Evolutionary conservation across 1,284 basidiomycete genomes (phyloP).

Genomic region (Ganoderma sp.): DNA sequence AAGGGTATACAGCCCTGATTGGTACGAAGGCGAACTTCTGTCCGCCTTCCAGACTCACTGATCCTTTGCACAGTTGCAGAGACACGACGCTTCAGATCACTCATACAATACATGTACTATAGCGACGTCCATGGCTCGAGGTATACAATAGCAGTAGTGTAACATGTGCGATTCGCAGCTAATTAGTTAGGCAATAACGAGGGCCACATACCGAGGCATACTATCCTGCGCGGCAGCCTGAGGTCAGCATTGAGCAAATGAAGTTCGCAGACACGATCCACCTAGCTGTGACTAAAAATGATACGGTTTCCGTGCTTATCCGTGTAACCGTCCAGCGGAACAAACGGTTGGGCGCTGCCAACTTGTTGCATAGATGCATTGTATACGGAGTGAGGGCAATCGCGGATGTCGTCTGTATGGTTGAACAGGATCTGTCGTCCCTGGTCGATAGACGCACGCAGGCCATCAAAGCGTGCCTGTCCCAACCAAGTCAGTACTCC

Average conservation of each 20-base stretch:
- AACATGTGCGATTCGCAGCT: neutral
- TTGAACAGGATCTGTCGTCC: constrained; percentile 1
- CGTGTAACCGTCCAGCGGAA: neutral
- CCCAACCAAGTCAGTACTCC: neutral
- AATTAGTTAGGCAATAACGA: neutral
- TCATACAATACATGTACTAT: neutral
- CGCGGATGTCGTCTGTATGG: neutral
- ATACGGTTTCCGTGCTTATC: neutral
- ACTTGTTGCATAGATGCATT: neutral
- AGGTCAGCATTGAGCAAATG: neutral
- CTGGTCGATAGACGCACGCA: neutral
- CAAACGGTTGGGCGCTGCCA: neutral
- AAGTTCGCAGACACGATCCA: neutral
- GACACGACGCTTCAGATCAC: neutral
- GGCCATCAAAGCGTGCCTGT: neutral
- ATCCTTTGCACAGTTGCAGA: neutral
- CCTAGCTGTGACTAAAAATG: neutral
- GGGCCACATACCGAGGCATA: too few species aligned
- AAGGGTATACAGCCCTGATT: constrained; percentile 14
- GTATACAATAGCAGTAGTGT: neutral
- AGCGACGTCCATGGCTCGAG: neutral
- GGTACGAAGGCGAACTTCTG: neutral
- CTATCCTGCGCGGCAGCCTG: too few species aligned
- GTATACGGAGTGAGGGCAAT: neutral
- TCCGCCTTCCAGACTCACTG: neutral